Conservation (phyloP, 331 rosid species). For the Quercus tomentella region DNA sequence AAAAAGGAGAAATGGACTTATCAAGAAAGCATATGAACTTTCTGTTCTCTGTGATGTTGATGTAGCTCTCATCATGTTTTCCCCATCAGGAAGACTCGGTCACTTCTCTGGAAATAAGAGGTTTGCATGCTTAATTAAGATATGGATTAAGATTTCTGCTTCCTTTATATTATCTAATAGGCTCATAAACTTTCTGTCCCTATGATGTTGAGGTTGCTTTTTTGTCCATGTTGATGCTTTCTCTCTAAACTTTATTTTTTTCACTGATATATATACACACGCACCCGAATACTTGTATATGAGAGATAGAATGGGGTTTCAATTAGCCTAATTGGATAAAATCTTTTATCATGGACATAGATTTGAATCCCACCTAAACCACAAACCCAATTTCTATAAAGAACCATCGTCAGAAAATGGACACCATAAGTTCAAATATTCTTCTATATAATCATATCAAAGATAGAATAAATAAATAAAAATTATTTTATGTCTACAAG, state of each 20-base stretch:
- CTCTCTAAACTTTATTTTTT: not conserved
- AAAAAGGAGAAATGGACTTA: conserved; percentile 32
- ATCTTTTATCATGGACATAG: too few relatives aligned
- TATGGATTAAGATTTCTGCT: not conserved
- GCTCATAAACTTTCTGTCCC: not conserved
- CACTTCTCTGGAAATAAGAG: conserved; percentile 33
- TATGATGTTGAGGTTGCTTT: not conserved
- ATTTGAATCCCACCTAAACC: too few relatives aligned
- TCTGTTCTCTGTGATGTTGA: conserved; percentile 43
- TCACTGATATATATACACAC: not conserved
- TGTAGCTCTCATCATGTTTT: conserved; percentile 38
- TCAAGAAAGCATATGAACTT: conserved; percentile 39
- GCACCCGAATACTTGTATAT: not conserved
- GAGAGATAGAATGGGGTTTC: not conserved
- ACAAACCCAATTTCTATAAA: too few relatives aligned
- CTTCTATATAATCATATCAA: too few relatives aligned
- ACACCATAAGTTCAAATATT: too few relatives aligned
- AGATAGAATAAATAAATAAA: too few relatives aligned
- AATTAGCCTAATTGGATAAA: too few relatives aligned
- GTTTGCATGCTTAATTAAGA: not conserved
- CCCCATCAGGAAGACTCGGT: conserved; percentile 31
- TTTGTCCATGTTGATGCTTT: not conserved
- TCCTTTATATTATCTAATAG: not conserved
- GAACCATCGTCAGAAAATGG: too few relatives aligned
- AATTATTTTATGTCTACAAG: too few relatives aligned